phyloP scores from a whole-genome alignment of 306 rosid species.

The Fragaria nilgerrensis region DNA sequence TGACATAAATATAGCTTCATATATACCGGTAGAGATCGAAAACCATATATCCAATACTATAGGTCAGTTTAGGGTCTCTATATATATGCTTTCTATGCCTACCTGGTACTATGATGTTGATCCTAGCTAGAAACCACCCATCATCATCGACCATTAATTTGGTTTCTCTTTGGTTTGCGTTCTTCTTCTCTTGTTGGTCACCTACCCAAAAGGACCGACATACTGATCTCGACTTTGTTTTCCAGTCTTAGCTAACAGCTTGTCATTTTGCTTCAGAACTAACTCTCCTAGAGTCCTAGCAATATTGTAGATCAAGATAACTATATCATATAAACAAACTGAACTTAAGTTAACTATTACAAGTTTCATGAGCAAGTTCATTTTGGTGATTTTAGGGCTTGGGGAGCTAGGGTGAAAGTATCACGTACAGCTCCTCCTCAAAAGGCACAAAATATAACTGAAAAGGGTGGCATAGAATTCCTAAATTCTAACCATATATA shows the following conservation, averaged over 20 bases:
- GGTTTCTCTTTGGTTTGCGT: slow-evolving; percentile 26
- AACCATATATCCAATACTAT: neutral
- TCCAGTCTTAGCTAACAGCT: slow-evolving; percentile 25
- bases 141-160: neutral
- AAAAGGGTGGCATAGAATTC: neutral
- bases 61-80: neutral
- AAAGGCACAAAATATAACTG: neutral
- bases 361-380: neutral
- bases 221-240: slow-evolving; percentile 15
- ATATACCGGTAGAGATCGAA: neutral
- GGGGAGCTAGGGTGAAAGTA: neutral
- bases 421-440: neutral
- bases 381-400: neutral
- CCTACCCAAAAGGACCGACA: slow-evolving; percentile 49
- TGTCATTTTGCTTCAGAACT: slow-evolving; percentile 39
- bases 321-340: neutral
- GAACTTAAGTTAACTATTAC: neutral
- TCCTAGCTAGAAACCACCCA: neutral
- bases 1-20: too few species aligned
- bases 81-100: neutral
- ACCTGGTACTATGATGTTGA: neutral
- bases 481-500: neutral
- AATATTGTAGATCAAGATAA: neutral
- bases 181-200: slow-evolving; percentile 43
- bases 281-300: slow-evolving; percentile 37